phyloP scores from a whole-genome alignment of 345 rosid species.

The Angophora floribunda region DNA sequence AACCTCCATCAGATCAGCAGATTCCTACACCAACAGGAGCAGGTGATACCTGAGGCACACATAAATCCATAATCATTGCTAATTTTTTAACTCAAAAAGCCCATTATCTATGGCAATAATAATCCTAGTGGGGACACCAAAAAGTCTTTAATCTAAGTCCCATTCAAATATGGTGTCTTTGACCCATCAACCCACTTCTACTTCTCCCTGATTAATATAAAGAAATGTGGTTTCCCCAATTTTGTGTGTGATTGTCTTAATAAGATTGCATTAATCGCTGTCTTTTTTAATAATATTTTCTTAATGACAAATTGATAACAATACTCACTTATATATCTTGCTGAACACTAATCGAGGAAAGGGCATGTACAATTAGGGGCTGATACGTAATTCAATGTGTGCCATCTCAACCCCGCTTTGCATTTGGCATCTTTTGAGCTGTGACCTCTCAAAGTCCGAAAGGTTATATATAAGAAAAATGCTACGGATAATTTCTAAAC shows the following conservation, averaged over 20 bases:
- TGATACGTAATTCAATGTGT: background rate
- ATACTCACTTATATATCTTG: background rate
- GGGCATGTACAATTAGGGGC: background rate
- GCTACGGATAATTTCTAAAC: accelerated
- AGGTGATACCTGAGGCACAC: background rate
- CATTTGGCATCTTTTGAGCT: background rate
- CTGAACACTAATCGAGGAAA: background rate
- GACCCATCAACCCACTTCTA: background rate
- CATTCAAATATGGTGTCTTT: background rate
- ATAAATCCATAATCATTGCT: background rate
- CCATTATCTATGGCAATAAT: background rate
- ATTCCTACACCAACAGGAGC: background rate
- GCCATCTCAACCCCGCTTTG: background rate
- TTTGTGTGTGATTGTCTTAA: background rate
- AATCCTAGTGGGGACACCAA: background rate
- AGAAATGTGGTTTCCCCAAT: background rate
- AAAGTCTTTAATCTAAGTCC: background rate
- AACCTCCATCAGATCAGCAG: background rate
- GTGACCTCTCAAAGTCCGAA: background rate
- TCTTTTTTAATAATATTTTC: background rate
- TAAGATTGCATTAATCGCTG: background rate
- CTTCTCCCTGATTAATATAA: background rate
- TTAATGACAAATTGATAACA: background rate
- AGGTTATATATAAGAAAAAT: background rate
- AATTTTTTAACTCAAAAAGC: background rate